Evolutionary conservation across 495 filamentous ascomycete species (phyloP), one percentile per base, ranked within the genome.

Genomic region (Neurospora intermedia): DNA sequence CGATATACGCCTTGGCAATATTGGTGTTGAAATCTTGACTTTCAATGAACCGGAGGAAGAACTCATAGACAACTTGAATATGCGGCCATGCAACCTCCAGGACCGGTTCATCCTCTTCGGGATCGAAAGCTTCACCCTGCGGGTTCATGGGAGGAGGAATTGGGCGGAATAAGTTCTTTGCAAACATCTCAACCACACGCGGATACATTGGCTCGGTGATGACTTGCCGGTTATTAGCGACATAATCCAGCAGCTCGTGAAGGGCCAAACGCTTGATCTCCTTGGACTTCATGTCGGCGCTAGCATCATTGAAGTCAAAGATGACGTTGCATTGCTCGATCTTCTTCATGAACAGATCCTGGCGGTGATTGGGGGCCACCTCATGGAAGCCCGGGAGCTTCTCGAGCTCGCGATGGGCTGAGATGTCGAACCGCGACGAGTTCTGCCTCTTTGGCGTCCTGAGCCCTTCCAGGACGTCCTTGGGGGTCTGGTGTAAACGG

Each of bases 21-120:
- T 99, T 99, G 43, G 96, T 99, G 83, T 99, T 99, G 89, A 99
- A 99, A 80, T 99, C 96, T 81, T 98, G 96, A 81, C 96, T 99
- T 79, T 99, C 96, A 77, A 99, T 99, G 83, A 98, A 99, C 69
- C 96, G 85, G 72, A 99, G 86, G 85, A 99, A 99, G 85, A 99
- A 99, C 82, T 99, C 96, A 79, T 99, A 99, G 39, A 99, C 96
- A 43, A 98, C 96, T 81, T 99, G 96, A 71, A 99, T 99, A 80
- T 99, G 96, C 15, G 96, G 96, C 96, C 96, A 99, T 13, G 96
- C 96, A 16, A 99, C 96, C 84, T 99, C 96, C 73, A 99, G 85
- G 9, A 99, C 96, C 15, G 96, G 96, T 76, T 99, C 96, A 77
- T 99, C 96, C 82, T 99, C 96, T 82, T 99, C 96, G 2, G 96